A percentile compares a stretch with the other conserved stretches of the same genome.
Evolutionary conservation across 2,329 filamentous ascomycete species (phyloP).

Genomic region (Nemania sp.): DNA sequence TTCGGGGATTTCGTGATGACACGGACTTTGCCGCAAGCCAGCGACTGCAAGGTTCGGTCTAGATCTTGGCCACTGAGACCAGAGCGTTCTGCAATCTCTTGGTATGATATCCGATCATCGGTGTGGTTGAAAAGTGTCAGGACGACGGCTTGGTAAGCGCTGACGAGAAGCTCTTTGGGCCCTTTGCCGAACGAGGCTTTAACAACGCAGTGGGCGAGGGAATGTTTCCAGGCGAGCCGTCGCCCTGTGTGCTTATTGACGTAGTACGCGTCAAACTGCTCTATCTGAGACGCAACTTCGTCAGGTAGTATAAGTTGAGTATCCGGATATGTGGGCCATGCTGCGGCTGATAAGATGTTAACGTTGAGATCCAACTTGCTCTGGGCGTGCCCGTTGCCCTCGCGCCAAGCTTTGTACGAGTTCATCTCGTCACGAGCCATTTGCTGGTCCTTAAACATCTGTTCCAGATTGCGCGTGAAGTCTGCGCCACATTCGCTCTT

Average conservation of each 20-base stretch:
- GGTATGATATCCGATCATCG: slow-evolving; percentile 68
- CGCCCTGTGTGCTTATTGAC: slow-evolving; percentile 87
- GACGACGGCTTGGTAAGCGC: slow-evolving; percentile 89
- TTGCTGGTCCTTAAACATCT: slow-evolving; percentile 99
- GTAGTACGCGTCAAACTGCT: slow-evolving; percentile 85
- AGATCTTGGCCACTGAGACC: slow-evolving; percentile 78
- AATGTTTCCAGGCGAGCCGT: slow-evolving; percentile 88
- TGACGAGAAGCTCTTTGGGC: slow-evolving; percentile 85
- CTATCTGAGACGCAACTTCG: slow-evolving; percentile 75
- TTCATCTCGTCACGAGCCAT: slow-evolving; percentile 89
- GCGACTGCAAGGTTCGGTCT: slow-evolving; percentile 87
- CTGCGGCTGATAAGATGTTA: slow-evolving; percentile 85
- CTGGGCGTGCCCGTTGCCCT: slow-evolving; percentile 51
- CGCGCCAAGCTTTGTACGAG: slow-evolving; percentile 75
- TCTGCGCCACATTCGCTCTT: slow-evolving; percentile 91
- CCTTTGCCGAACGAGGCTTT: slow-evolving; percentile 80
- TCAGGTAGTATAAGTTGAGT: slow-evolving; percentile 71
- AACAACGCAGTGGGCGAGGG: slow-evolving; percentile 87
- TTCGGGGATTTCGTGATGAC: slow-evolving; percentile 86
- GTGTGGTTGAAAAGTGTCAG: slow-evolving; percentile 86
- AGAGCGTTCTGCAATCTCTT: slow-evolving; percentile 74
- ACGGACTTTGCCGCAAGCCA: slow-evolving; percentile 87
- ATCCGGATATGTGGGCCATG: slow-evolving; percentile 92
- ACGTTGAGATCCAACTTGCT: slow-evolving; percentile 75
- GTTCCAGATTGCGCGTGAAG: slow-evolving; percentile 96